phyloP scores from a whole-genome alignment of 1,284 basidiomycete species.

The Ganoderma meredithae region DNA sequence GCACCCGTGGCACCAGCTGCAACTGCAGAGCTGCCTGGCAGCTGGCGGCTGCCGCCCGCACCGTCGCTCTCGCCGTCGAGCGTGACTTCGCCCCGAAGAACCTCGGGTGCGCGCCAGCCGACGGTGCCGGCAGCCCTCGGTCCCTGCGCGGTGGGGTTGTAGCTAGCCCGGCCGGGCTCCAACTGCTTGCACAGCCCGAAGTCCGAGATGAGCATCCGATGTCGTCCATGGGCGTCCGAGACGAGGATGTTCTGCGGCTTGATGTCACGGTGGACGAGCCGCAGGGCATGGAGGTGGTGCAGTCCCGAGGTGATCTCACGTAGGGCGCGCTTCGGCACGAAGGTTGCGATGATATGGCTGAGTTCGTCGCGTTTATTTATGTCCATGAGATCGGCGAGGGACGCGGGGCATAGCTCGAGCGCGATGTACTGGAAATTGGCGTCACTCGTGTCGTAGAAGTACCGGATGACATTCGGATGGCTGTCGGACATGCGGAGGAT shows the following conservation, averaged over 20 bases:
- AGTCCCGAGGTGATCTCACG: slow-evolving; percentile 90
- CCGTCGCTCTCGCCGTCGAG: slow-evolving; percentile 77
- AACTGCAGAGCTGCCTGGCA: slow-evolving; percentile 55
- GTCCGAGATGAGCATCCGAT: slow-evolving; percentile 94
- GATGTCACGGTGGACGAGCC: slow-evolving; percentile 97
- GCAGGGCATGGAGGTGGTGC: slow-evolving; percentile 91
- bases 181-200: slow-evolving; percentile 94
- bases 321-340: slow-evolving; percentile 90
- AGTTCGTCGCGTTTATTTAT: slow-evolving; percentile 85
- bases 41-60: slow-evolving; percentile 65
- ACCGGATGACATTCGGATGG: slow-evolving; percentile 97
- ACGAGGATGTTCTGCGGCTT: slow-evolving; percentile 99
- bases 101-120: slow-evolving; percentile 95
- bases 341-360: slow-evolving; percentile 69
- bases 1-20: slow-evolving; percentile 37
- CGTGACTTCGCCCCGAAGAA: slow-evolving; percentile 89
- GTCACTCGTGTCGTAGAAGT: slow-evolving; percentile 96
- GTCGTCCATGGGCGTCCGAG: slow-evolving; percentile 73
- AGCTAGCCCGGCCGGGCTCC: slow-evolving; percentile 93
- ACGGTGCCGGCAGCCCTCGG: slow-evolving; percentile 75
- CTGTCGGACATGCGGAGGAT: slow-evolving; percentile 97
- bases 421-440: slow-evolving; percentile 97
- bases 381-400: slow-evolving; percentile 93
- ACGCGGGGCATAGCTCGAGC: slow-evolving; percentile 95
- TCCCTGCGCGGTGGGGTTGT: slow-evolving; percentile 81